Evolutionary conservation across 306 rosid genomes (phyloP).

Genomic region (Inga leiocalycina): DNA sequence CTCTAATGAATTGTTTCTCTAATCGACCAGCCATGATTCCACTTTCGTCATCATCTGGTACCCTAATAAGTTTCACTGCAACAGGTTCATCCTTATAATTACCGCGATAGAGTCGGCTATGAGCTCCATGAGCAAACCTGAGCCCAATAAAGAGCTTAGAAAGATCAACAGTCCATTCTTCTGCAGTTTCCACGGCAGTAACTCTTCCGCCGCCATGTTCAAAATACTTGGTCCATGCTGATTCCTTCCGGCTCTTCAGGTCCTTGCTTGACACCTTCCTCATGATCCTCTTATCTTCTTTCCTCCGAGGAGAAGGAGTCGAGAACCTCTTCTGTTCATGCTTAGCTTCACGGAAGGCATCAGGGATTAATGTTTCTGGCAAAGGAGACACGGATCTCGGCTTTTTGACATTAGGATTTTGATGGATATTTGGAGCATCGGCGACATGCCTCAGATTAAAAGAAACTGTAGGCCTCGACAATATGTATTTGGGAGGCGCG

Average conservation of each 20-base stretch:
- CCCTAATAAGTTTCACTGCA: slow-evolving; percentile 81
- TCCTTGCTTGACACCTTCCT: slow-evolving; percentile 50
- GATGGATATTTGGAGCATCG: slow-evolving; percentile 29
- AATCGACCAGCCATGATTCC: slow-evolving; percentile 64
- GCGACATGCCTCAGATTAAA: slow-evolving; percentile 31
- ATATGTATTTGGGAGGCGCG: slow-evolving; percentile 43
- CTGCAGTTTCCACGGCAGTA: slow-evolving; percentile 69
- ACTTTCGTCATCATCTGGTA: slow-evolving; percentile 77
- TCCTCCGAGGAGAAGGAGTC: slow-evolving; percentile 66
- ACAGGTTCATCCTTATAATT: slow-evolving; percentile 71
- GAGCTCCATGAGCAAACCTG: slow-evolving; percentile 97
- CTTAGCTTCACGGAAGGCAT: slow-evolving; percentile 69
- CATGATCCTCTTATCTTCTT: slow-evolving; percentile 51
- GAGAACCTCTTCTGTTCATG: slow-evolving; percentile 71
- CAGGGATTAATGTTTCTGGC: slow-evolving; percentile 53
- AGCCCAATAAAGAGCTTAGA: slow-evolving; percentile 78
- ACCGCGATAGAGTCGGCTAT: slow-evolving; percentile 93
- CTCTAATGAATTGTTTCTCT: slow-evolving; percentile 79
- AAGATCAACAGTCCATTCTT: slow-evolving; percentile 78
- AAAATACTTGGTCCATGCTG: slow-evolving; percentile 67
- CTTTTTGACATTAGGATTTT: slow-evolving; percentile 37
- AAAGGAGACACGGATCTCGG: slow-evolving; percentile 85
- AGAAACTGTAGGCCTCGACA: slow-evolving; percentile 51
- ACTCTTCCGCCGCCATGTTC: slow-evolving; percentile 79
- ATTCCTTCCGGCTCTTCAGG: slow-evolving; percentile 58